These are phyloP conservation scores for Vaccinium macrocarpon DNA, from an alignment of 148 eudicot genomes.

Conservation along the genomic window DNA sequence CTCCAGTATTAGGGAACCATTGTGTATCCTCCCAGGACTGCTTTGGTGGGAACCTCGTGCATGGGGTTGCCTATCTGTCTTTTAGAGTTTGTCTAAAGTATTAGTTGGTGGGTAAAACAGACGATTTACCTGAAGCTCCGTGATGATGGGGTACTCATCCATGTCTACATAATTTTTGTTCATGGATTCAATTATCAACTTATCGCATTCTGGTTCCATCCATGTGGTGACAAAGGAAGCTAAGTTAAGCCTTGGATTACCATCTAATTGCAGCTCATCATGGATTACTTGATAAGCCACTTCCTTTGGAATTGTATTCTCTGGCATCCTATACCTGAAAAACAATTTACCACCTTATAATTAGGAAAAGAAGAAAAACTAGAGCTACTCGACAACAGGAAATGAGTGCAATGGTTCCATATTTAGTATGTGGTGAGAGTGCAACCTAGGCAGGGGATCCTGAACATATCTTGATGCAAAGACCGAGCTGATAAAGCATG, in stretches of 20 bases:
- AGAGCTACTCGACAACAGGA: neutral
- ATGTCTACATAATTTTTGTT: slow-evolving; percentile 29
- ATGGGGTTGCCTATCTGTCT: neutral
- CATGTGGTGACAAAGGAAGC: slow-evolving; percentile 58
- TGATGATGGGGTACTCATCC: slow-evolving; percentile 55
- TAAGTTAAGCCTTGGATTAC: slow-evolving; percentile 44
- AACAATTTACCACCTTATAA: neutral
- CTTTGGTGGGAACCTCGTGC: neutral
- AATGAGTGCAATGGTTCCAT: neutral
- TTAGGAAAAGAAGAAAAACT: neutral
- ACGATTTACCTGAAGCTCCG: slow-evolving; percentile 43
- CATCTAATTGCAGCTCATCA: slow-evolving; percentile 54
- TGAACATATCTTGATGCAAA: slow-evolving; percentile 14
- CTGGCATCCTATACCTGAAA: slow-evolving; percentile 36
- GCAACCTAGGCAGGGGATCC: slow-evolving; percentile 14
- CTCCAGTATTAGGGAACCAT: neutral
- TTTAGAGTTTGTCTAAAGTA: neutral
- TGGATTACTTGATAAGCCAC: slow-evolving; percentile 50
- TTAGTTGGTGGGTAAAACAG: neutral
- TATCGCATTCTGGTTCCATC: slow-evolving; percentile 63
- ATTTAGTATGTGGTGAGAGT: neutral
- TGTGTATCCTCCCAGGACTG: neutral
- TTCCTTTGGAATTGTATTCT: slow-evolving; percentile 42
- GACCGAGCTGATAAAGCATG: slow-evolving; percentile 4
- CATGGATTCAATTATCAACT: slow-evolving; percentile 39